phyloP scores from a whole-genome alignment of 257 asterid genomes.

The Petunia axillaris region DNA sequence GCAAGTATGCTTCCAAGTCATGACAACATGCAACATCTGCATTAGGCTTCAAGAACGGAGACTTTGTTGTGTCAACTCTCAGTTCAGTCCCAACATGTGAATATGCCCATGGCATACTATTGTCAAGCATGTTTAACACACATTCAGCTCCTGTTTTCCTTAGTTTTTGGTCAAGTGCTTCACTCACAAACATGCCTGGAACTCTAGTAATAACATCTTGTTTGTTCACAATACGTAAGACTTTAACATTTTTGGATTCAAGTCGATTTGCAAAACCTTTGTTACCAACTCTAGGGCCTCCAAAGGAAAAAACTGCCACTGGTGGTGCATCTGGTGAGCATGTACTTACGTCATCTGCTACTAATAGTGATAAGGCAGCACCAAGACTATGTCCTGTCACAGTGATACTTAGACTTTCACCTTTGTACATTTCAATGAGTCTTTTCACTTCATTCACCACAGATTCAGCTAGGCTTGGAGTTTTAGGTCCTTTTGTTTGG shows the following conservation, averaged over 20 bases:
- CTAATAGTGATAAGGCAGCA: slow-evolving; percentile 77
- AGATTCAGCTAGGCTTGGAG: slow-evolving; percentile 74
- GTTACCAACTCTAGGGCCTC: slow-evolving; percentile 91
- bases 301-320: slow-evolving; percentile 78
- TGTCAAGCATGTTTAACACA: slow-evolving; percentile 52
- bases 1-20: slow-evolving; percentile 89
- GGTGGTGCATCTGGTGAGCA: slow-evolving; percentile 59
- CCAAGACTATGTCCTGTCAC: slow-evolving; percentile 93
- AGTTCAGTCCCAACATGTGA: slow-evolving; percentile 78
- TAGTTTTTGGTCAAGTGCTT: slow-evolving; percentile 59
- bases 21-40: slow-evolving; percentile 93
- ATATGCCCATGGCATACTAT: slow-evolving; percentile 86
- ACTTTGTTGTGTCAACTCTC: slow-evolving; percentile 77
- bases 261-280: slow-evolving; percentile 59
- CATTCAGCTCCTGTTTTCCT: slow-evolving; percentile 41
- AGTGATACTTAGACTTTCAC: slow-evolving; percentile 77
- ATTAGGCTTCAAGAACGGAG: slow-evolving; percentile 68
- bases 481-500: slow-evolving; percentile 64
- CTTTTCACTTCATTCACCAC: slow-evolving; percentile 63
- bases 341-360: slow-evolving; percentile 66
- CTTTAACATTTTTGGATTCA: slow-evolving; percentile 54
- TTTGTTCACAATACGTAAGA: slow-evolving; percentile 65
- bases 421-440: slow-evolving; percentile 68
- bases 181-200: slow-evolving; percentile 92
- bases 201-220: slow-evolving; percentile 80